phyloP scores from a whole-genome alignment of 2,329 filamentous ascomycete genomes.

The Fusarium pseudonygamai region DNA sequence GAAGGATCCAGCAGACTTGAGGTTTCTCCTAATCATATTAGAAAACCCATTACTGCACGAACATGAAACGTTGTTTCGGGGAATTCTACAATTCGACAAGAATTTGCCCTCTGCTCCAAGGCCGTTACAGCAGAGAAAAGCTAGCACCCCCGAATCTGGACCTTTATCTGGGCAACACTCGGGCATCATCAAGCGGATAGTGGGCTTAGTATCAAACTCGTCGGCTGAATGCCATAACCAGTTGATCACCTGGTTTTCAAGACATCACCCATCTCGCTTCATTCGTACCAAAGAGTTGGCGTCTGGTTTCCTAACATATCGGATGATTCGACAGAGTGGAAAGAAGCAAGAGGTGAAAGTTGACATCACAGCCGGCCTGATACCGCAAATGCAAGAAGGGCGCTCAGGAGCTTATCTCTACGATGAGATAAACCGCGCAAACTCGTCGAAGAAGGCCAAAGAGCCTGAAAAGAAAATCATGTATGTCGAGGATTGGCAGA shows the following conservation, averaged over 20 bases:
- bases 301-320: conserved; percentile 81
- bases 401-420: conserved; percentile 77
- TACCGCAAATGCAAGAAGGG: conserved; percentile 77
- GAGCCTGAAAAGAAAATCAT: conserved; percentile 65
- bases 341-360: conserved; percentile 69
- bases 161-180: conserved; percentile 74
- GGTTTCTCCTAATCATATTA: conserved; percentile 81
- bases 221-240: conserved; percentile 79
- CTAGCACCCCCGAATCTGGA: conserved; percentile 48
- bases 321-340: conserved; percentile 76
- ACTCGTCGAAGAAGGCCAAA: conserved; percentile 63
- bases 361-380: conserved; percentile 72
- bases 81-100: conserved; percentile 50
- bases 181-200: conserved; percentile 83
- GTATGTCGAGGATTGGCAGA: conserved; percentile 90
- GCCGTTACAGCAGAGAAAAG: conserved; percentile 30
- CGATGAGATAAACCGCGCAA: conserved; percentile 72
- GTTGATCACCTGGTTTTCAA: conserved; percentile 80
- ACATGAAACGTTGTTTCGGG: conserved; percentile 52
- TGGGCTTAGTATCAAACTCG: conserved; percentile 82
- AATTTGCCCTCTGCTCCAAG: conserved; percentile 3
- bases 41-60: conserved; percentile 79
- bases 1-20: conserved; percentile 72
- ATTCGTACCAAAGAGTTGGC: conserved; percentile 79
- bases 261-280: conserved; percentile 74